A percentile compares a stretch with the other conserved stretches of the same genome.
phyloP scores from a whole-genome alignment of 805 yeast genomes.

The Metschnikowia bowlesiae region DNA sequence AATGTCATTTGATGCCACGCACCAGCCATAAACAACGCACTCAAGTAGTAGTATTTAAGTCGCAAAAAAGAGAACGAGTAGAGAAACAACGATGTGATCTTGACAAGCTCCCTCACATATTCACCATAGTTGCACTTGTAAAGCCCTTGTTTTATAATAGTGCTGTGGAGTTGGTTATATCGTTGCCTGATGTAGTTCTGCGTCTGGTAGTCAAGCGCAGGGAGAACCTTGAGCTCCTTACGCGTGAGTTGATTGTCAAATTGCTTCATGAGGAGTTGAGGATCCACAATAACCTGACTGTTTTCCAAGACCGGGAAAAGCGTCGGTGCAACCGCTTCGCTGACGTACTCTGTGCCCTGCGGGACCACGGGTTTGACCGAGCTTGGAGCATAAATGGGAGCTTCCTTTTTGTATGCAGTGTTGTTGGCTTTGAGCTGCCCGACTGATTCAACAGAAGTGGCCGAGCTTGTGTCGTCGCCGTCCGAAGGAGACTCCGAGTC shows the following conservation, averaged over 20 bases:
- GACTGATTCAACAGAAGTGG: constrained; percentile 13
- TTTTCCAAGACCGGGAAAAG: constrained; percentile 30
- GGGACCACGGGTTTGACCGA: constrained; percentile 50
- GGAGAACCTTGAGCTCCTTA: constrained; percentile 53
- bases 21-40: constrained; percentile 65
- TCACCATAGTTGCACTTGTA: constrained; percentile 72
- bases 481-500: constrained; percentile 7
- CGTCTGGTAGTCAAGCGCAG: constrained; percentile 62
- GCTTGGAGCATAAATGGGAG: constrained; percentile 38
- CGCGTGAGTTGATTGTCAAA: constrained; percentile 55
- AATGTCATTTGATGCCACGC: constrained; percentile 91
- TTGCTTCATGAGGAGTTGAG: constrained; percentile 47
- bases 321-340: constrained; percentile 29
- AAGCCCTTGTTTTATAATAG: constrained; percentile 51
- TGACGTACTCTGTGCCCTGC: constrained; percentile 38
- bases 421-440: neutral
- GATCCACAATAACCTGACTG: constrained; percentile 43
- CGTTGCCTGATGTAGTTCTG: constrained; percentile 53
- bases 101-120: constrained; percentile 63
- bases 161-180: constrained; percentile 58
- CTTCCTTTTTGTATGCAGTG: neutral
- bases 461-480: constrained; percentile 11
- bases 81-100: constrained; percentile 53
- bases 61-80: constrained; percentile 48
- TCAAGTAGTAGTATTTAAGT: constrained; percentile 40